These are phyloP conservation scores for Triangularia setosa DNA, from an alignment of 2,329 filamentous ascomycete genomes.

Conservation along the genomic window DNA sequence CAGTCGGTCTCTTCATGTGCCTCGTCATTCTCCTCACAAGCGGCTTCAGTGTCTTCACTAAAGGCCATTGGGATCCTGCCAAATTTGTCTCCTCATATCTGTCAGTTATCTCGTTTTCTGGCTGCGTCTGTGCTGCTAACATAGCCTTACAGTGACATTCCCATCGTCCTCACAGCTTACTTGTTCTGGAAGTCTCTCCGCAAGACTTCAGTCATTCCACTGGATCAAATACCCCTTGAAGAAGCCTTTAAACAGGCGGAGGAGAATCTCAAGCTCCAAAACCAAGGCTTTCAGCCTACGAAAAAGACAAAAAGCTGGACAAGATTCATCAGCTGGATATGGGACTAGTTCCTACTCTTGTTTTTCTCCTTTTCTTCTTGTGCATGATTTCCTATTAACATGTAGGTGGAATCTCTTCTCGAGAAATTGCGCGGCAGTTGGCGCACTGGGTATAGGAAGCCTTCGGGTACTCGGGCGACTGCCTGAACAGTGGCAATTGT, in stretches of 20 bases:
- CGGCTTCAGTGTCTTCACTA: slow-evolving; percentile 61
- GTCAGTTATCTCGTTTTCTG: slow-evolving; percentile 38
- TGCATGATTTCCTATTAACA: neutral
- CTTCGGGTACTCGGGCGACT: too few relatives aligned
- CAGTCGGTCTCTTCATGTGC: slow-evolving; percentile 55
- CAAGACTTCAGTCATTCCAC: slow-evolving; percentile 51
- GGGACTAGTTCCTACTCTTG: slow-evolving; percentile 29
- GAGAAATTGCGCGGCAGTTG: too few relatives aligned
- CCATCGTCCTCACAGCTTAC: slow-evolving; percentile 54
- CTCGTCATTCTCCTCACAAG: slow-evolving; percentile 65
- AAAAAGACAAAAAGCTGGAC: slow-evolving; percentile 28
- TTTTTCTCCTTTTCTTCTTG: neutral
- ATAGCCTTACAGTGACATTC: slow-evolving; percentile 48
- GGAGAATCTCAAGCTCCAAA: slow-evolving; percentile 20
- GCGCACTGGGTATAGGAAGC: too few relatives aligned
- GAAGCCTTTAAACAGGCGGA: slow-evolving; percentile 49
- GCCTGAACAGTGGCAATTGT: too few relatives aligned
- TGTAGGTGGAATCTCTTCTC: neutral
- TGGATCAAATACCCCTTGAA: slow-evolving; percentile 49
- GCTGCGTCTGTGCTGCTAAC: slow-evolving; percentile 10
- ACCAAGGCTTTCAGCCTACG: slow-evolving; percentile 20
- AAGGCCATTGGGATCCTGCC: slow-evolving; percentile 54
- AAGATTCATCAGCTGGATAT: slow-evolving; percentile 35
- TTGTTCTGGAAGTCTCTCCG: slow-evolving; percentile 63
- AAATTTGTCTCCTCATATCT: slow-evolving; percentile 60